These are phyloP conservation scores for Myrmaecium sp. DNA, from an alignment of 2,329 filamentous ascomycete species.

Conservation along the genomic window DNA sequence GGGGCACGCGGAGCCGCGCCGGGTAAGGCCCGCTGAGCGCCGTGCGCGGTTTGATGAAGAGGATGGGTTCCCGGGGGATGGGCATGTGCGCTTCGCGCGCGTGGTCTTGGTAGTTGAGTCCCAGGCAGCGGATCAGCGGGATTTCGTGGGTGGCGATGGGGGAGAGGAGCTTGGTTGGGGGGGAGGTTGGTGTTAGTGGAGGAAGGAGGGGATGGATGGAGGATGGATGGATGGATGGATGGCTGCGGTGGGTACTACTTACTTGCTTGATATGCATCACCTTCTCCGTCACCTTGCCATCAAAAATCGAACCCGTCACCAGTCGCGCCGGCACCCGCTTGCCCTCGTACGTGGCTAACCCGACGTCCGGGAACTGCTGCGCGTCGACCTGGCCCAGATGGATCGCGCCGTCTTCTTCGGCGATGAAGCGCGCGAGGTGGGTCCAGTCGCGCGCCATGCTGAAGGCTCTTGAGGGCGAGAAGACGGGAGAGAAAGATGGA, in stretches of 20 bases:
- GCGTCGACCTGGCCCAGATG: constrained; percentile 24
- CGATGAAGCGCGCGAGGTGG: constrained; percentile 26
- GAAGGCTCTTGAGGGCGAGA: too few relatives aligned
- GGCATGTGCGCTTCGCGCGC: constrained; percentile 38
- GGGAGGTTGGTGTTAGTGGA: not conserved
- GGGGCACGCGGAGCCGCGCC: constrained; percentile 29
- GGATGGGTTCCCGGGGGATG: constrained; percentile 51
- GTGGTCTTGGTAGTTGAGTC: constrained; percentile 28
- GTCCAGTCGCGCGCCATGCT: constrained; percentile 18
- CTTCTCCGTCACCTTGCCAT: constrained; percentile 17
- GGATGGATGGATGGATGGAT: not conserved
- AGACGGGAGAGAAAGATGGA: too few relatives aligned
- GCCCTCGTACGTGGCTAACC: constrained; percentile 16
- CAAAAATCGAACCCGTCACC: constrained; percentile 19
- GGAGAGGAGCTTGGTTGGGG: constrained; percentile 9
- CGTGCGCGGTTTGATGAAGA: constrained; percentile 33
- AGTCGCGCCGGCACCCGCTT: constrained; percentile 17
- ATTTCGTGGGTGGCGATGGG: constrained; percentile 20
- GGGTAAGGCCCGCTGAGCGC: constrained; percentile 23
- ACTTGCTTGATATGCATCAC: constrained; percentile 12
- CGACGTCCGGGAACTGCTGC: constrained; percentile 17
- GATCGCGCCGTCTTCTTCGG: constrained; percentile 23
- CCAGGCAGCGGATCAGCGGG: constrained; percentile 28
- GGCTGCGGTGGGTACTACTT: not conserved
- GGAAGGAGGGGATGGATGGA: not conserved